Evolutionary conservation across 192 early-diverging fungal species (phyloP).

Genomic region (Coemansia sp.): DNA sequence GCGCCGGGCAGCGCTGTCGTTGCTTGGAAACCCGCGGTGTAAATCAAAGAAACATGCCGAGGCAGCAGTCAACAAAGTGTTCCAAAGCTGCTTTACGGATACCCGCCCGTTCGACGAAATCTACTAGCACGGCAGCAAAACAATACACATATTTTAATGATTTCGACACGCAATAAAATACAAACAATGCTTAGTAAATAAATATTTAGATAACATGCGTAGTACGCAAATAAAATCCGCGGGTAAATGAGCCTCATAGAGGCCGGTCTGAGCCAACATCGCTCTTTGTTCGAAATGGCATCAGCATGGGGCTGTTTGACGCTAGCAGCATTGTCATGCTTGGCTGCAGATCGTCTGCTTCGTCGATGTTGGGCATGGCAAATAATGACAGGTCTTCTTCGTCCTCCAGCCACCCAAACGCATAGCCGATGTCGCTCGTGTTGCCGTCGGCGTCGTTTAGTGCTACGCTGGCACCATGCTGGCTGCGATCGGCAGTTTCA

Average conservation of each 20-base stretch:
- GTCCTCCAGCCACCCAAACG: conserved; percentile 53
- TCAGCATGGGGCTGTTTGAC: conserved; percentile 39
- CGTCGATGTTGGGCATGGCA: conserved; percentile 34
- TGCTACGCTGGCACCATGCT: background rate
- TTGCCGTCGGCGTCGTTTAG: background rate
- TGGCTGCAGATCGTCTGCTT: conserved; percentile 14
- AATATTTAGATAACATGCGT: background rate
- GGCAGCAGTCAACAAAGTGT: conserved; percentile 82
- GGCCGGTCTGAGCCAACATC: conserved; percentile 6
- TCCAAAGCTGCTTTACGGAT: conserved; percentile 87
- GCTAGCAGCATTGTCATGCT: conserved; percentile 49
- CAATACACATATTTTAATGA: background rate
- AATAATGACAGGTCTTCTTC: conserved; percentile 47
- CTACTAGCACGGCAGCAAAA: conserved; percentile 37
- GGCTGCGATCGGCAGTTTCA: background rate
- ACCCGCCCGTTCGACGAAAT: conserved; percentile 98
- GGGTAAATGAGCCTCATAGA: background rate
- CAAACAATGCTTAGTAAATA: background rate
- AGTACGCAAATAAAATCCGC: background rate
- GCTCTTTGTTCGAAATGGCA: conserved; percentile 21
- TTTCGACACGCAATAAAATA: background rate
- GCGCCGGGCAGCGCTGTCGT: conserved; percentile 78
- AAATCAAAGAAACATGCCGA: conserved; percentile 75
- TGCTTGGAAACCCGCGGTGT: conserved; percentile 76
- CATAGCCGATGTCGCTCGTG: conserved; percentile 29